Base-by-base conservation (phyloP, 139 green algal species). In the Coelastrella sp. region DNA sequence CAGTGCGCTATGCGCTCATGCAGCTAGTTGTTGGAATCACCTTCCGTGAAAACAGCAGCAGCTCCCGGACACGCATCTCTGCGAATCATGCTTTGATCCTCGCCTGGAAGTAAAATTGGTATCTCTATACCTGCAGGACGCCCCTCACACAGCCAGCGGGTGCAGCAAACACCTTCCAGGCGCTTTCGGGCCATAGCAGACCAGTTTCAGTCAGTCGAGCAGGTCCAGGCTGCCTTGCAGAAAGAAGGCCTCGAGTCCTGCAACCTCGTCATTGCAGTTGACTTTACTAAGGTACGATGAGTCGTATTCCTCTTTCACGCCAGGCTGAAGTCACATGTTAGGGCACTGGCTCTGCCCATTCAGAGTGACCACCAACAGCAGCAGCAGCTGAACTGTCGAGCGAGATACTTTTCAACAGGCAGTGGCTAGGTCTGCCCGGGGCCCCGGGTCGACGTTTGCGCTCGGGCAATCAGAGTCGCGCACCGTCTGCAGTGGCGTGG, bases 261-360 rank as follows among this genome's bases (percentile, higher is more conserved):
- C 65, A 93, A 97, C 81, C 89, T 97, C 7, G 96, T 97, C 47
- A 65, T 97, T 8, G 92, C 78, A 8, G 83, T 97, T 5, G 95
- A 97, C 82, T 97, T 96, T 71, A 97, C 95, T 4, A 96, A 96
- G 90, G 61, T 10, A 7, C 10, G 7, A 17, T 68, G 7, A 68
- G 61, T 10, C 61, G 61, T 10, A 68, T 68, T 68, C 11, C 8
- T 7, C 61, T 68, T 10, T 7, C 61, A 10, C 61, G 7, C 61
- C 61, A 68, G 7, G 7, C 61, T 68, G 61, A 68, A 17, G 61
- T 10, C 61, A 17, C 11, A 17, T 32, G 61, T 10, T 68, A 10
- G 7, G 61, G 7, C 61, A 10, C 10, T 68, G 7, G 7, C 7
- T 7, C 10, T 68, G 10, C 61, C 61, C 61, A 68, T 17, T 7